Conservation (phyloP, 768 basidiomycete species). For the Pisolithus sp. region DNA sequence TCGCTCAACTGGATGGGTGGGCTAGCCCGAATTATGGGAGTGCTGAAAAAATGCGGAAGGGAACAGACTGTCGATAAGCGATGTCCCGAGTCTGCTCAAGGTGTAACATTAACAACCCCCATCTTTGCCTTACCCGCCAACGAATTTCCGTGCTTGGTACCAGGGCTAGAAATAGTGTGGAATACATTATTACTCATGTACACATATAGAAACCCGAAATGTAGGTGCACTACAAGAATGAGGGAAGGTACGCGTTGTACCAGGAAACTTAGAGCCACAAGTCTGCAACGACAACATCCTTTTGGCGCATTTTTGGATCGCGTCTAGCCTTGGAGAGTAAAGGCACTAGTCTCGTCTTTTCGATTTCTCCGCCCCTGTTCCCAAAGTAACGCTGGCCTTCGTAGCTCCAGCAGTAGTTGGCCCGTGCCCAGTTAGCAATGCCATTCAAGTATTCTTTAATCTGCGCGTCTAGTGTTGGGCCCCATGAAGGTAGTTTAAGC, state of each 20-base stretch:
- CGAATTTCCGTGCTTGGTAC: too few relatives aligned
- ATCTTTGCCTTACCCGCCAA: too few relatives aligned
- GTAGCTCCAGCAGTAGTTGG: constrained; percentile 24
- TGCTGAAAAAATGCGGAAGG: too few relatives aligned
- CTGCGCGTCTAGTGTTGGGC: constrained; percentile 17
- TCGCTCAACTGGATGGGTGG: too few relatives aligned
- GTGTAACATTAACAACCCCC: too few relatives aligned
- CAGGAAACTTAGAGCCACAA: neutral
- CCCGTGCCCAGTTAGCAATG: constrained; percentile 22
- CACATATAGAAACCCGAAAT: neutral
- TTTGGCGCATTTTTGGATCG: neutral
- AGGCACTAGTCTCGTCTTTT: constrained; percentile 13
- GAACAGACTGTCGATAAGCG: too few relatives aligned
- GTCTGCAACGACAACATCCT: constrained; percentile 1
- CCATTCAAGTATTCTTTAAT: constrained; percentile 20
- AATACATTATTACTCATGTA: neutral
- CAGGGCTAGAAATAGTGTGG: too few relatives aligned
- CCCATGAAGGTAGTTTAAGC: constrained; percentile 23
- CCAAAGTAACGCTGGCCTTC: constrained; percentile 29
- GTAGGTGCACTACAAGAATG: neutral
- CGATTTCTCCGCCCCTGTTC: constrained; percentile 16
- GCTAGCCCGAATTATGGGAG: too few relatives aligned
- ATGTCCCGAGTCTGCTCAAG: too few relatives aligned
- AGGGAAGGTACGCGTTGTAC: neutral
- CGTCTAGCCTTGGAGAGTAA: neutral